Evolutionary conservation across 306 rosid species (phyloP).

Genomic region (Dalbergia oliveri): DNA sequence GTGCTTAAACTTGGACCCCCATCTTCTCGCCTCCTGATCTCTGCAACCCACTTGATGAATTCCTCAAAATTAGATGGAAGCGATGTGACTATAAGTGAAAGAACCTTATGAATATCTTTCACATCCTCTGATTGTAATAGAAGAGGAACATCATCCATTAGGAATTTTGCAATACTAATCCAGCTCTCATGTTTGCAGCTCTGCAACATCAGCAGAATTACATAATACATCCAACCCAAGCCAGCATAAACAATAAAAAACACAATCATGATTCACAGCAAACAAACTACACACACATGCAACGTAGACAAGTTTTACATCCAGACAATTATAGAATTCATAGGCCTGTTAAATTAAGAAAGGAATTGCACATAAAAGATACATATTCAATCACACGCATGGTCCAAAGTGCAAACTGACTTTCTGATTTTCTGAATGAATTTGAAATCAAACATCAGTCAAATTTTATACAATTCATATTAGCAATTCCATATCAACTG

Average conservation of each 20-base stretch:
- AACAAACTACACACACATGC: not conserved
- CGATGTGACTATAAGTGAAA: slow-evolving; percentile 67
- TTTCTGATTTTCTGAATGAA: not conserved
- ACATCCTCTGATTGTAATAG: slow-evolving; percentile 74
- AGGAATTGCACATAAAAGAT: not conserved
- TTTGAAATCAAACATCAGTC: not conserved
- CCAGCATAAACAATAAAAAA: slow-evolving; percentile 35
- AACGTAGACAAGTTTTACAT: not conserved
- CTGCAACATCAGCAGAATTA: slow-evolving; percentile 63
- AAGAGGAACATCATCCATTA: slow-evolving; percentile 81
- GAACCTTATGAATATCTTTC: slow-evolving; percentile 65
- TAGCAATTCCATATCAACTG: slow-evolving; percentile 12
- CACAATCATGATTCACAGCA: slow-evolving; percentile 7
- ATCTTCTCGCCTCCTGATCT: slow-evolving; percentile 87
- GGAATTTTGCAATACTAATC: slow-evolving; percentile 77
- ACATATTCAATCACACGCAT: not conserved
- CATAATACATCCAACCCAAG: slow-evolving; percentile 26
- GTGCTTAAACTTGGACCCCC: slow-evolving; percentile 69
- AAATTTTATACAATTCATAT: not conserved
- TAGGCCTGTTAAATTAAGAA: slow-evolving; percentile 1
- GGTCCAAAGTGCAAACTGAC: slow-evolving; percentile 10
- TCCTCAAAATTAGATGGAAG: slow-evolving; percentile 87
- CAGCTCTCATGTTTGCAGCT: slow-evolving; percentile 98
- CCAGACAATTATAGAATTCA: not conserved
- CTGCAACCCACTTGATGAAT: slow-evolving; percentile 94